Conservation (phyloP, 352 stramenopile species). For the Pythium apleroticum region DNA sequence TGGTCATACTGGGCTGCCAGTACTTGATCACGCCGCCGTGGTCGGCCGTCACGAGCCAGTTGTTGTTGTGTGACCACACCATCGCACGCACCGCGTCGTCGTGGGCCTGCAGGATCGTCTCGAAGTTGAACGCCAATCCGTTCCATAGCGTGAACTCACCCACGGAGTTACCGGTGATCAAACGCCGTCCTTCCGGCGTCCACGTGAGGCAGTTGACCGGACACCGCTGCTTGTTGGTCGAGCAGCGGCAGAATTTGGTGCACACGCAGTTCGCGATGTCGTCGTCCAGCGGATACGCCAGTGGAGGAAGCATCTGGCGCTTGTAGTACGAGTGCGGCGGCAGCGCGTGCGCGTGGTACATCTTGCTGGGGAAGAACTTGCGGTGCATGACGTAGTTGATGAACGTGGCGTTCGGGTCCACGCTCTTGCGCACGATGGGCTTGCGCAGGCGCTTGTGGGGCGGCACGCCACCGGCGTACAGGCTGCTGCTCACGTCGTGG, state of each 20-base stretch:
- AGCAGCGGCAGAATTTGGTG: slow-evolving; percentile 88
- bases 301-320: slow-evolving; percentile 73
- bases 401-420: slow-evolving; percentile 86
- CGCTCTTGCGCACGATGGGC: slow-evolving; percentile 85
- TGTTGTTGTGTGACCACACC: slow-evolving; percentile 91
- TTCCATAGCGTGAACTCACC: slow-evolving; percentile 98
- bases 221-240: slow-evolving; percentile 91
- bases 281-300: slow-evolving; percentile 57
- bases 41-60: slow-evolving; percentile 89
- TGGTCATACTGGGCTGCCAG: slow-evolving; percentile 90
- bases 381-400: slow-evolving; percentile 79
- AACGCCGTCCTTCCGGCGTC: slow-evolving; percentile 92
- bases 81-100: slow-evolving; percentile 87
- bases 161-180: slow-evolving; percentile 97
- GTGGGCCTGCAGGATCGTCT: slow-evolving; percentile 95
- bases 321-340: slow-evolving; percentile 87
- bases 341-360: slow-evolving; percentile 49
- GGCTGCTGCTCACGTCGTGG: slow-evolving; percentile 66
- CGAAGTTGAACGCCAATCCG: slow-evolving; percentile 96
- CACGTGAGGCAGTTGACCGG: slow-evolving; percentile 94
- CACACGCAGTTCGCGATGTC: slow-evolving; percentile 79
- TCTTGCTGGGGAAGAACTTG: slow-evolving; percentile 58
- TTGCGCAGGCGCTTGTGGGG: slow-evolving; percentile 85
- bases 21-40: slow-evolving; percentile 92
- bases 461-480: slow-evolving; percentile 66